Percentiles rank a stretch among this genome's conserved stretches.
Conservation (phyloP, 225 moss, liverwort and hornwort genomes). For the Marchantia polymorpha region DNA sequence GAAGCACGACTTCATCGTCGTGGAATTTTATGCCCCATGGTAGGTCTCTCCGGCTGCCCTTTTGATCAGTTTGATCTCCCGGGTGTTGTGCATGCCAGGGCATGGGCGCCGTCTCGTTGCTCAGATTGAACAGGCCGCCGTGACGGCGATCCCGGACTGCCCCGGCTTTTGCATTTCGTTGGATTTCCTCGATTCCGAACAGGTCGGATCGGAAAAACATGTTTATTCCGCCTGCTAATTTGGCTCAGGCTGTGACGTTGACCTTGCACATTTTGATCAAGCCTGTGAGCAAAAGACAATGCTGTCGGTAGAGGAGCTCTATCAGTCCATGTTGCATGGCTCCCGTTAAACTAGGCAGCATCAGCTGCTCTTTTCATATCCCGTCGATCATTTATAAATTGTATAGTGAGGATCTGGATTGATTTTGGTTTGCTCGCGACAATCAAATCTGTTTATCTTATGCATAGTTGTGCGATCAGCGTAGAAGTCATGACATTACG, state of each 20-base stretch:
- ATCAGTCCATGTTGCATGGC: too few species aligned
- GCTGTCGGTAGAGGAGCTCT: too few species aligned
- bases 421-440: background rate
- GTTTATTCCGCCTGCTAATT: too few species aligned
- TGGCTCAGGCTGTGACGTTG: too few species aligned
- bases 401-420: background rate
- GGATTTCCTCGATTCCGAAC: background rate
- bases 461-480: background rate
- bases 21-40: conserved; percentile 99
- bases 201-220: too few species aligned
- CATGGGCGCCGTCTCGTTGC: too few species aligned
- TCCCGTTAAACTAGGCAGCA: background rate
- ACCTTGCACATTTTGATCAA: too few species aligned
- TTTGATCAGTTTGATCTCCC: too few species aligned
- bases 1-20: conserved; percentile 67
- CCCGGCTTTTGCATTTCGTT: background rate
- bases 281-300: too few species aligned
- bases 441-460: background rate
- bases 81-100: too few species aligned
- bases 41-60: conserved; percentile 7
- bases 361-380: background rate
- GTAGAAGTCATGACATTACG: background rate
- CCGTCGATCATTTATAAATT: background rate
- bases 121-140: too few species aligned
- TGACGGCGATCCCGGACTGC: background rate